Evolutionary conservation across 768 basidiomycete genomes (phyloP).

Genomic region (Boletus subcaerulescens): DNA sequence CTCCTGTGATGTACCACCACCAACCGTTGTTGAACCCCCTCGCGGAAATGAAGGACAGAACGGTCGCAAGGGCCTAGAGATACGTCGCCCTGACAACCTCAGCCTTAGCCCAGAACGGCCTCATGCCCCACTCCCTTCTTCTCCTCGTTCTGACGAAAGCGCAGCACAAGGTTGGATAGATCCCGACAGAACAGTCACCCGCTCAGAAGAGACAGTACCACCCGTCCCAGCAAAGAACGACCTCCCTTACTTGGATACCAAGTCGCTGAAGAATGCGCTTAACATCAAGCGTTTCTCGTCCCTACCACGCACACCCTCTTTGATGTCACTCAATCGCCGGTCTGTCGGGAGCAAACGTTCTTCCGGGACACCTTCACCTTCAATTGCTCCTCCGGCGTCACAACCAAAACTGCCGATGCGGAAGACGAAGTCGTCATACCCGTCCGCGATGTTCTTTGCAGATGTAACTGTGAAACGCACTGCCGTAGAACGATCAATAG

Average conservation of each 20-base stretch:
- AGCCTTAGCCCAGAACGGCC: constrained; percentile 13
- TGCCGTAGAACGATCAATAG: constrained; percentile 62
- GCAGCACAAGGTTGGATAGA: constrained; percentile 14
- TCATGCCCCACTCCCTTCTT: constrained; percentile 9
- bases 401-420: constrained; percentile 22
- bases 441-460: constrained; percentile 66
- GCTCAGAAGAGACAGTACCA: constrained; percentile 20
- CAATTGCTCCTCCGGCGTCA: constrained; percentile 33
- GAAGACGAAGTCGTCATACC: constrained; percentile 42
- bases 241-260: constrained; percentile 22
- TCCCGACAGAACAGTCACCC: constrained; percentile 14
- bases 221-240: constrained; percentile 31
- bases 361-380: constrained; percentile 25
- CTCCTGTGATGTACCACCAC: constrained; percentile 34
- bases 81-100: constrained; percentile 27
- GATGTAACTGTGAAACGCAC: constrained; percentile 59
- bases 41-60: constrained; percentile 32
- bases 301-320: constrained; percentile 65
- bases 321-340: constrained; percentile 38
- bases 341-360: constrained; percentile 23
- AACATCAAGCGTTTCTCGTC: constrained; percentile 48
- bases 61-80: constrained; percentile 28
- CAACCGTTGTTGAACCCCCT: constrained; percentile 40
- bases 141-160: constrained; percentile 23
- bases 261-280: constrained; percentile 24